Base-by-base conservation (phyloP, 352 stramenopile species). In the Pythium brassicae region DNA sequence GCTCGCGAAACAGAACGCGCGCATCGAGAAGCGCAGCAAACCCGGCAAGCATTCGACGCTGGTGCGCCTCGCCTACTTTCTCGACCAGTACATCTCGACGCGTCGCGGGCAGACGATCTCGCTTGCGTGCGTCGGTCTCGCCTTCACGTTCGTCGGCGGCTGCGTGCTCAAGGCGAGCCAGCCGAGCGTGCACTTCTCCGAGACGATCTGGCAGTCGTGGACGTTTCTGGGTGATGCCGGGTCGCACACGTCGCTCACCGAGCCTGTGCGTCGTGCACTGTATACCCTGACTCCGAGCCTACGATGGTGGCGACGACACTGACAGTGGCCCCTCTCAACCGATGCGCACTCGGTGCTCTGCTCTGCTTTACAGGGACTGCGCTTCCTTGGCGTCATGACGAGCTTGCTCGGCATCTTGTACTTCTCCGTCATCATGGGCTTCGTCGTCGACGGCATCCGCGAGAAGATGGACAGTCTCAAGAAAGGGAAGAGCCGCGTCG, bases 351-450 rank as follows among this genome's bases (percentile, higher is more conserved):
- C 39, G 29, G 19, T 22, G 25, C 27, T 43, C 11, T 53, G 50
- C 14, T 32, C 3, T 50, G 15, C 26, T 25, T 22, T 25, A 42
- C 26, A 86, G 76, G 73, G 74, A 2, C 19, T 87, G 19, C 78
- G 76, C 1, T 50, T 87, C 22, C 67, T 87, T n/a, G 81, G 76
- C 22, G 69, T 84, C 2, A 17, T 82, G 23, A 82, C 87, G 37
- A 89, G 55, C 10, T 50, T 95, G 8, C 42, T 82, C 34, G 82
- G 84, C 14, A 87, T 95, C 50, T 56, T 96, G 17, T 90, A 95
- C 57, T 94, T 95, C 53, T 91, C 85, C 19, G 81, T 96, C 14
- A 94, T 96, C 55, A 90, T 96, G 72, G 88, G 87, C 27, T 95
- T 96, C 34, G 83, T 96, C 4, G 86, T 92, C 14, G 87, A 96